A percentile compares a stretch with the other conserved stretches of the same genome.
Evolutionary conservation across 1,284 basidiomycete genomes (phyloP).

Genomic region (Ganoderma meredithae): DNA sequence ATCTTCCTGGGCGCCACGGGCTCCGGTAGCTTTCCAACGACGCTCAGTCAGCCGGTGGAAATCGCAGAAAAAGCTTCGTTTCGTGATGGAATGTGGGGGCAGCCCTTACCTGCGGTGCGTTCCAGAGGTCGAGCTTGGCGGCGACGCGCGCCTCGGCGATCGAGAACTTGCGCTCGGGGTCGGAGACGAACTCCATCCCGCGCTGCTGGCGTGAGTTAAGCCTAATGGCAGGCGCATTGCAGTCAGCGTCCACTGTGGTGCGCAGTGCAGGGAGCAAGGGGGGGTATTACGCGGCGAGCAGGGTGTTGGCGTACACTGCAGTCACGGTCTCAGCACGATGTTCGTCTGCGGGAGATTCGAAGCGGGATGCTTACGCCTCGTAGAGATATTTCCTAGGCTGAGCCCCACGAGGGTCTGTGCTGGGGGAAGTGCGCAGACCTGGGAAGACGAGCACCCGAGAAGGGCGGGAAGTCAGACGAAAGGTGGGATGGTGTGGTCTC

Average conservation of each 20-base stretch:
- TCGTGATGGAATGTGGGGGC: too few relatives aligned
- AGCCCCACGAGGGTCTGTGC: neutral
- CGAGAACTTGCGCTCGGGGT: slow-evolving; percentile 11
- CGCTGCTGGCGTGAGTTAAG: slow-evolving; percentile 17
- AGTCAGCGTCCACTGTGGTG: neutral
- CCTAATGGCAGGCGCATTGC: neutral
- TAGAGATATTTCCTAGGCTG: slow-evolving; percentile 16
- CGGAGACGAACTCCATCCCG: slow-evolving; percentile 22
- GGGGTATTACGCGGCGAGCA: slow-evolving; percentile 11
- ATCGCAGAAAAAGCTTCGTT: too few relatives aligned
- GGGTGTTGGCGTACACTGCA: slow-evolving; percentile 15
- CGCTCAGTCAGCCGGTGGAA: neutral
- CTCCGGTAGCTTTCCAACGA: neutral
- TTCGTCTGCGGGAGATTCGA: neutral
- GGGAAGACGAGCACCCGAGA: neutral
- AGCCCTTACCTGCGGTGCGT: slow-evolving; percentile 9
- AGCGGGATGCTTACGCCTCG: slow-evolving; percentile 12
- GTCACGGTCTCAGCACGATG: neutral
- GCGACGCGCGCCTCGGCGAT: slow-evolving; percentile 12
- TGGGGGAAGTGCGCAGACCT: slow-evolving; percentile 9
- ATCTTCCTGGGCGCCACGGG: slow-evolving; percentile 5
- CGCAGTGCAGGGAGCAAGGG: neutral
- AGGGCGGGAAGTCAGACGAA: neutral
- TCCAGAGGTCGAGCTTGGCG: slow-evolving; percentile 17
- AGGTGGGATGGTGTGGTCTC: neutral